Percentiles rank a stretch among this genome's conserved stretches.
Conservation (phyloP, 2,329 filamentous ascomycete genomes). For the Botryosphaeria agaves region DNA sequence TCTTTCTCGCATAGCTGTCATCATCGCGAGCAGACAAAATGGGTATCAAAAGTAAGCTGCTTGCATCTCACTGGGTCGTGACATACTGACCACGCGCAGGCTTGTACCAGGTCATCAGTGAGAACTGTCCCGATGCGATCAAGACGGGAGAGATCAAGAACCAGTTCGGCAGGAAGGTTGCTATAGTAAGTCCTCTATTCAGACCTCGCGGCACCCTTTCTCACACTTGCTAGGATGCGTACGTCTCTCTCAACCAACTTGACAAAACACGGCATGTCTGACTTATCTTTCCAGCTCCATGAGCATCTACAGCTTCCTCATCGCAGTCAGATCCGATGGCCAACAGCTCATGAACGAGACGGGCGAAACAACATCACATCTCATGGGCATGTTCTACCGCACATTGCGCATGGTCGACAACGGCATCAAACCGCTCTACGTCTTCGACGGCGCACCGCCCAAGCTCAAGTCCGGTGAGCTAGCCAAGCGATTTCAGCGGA, state of each 20-base stretch:
- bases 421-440: slow-evolving; percentile 94
- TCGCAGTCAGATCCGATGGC: slow-evolving; percentile 90
- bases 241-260: slow-evolving; percentile 7
- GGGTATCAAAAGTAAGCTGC: slow-evolving; percentile 17
- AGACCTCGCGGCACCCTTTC: slow-evolving; percentile 1
- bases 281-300: slow-evolving; percentile 47
- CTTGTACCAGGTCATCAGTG: slow-evolving; percentile 35
- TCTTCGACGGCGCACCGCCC: slow-evolving; percentile 91
- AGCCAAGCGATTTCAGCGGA: slow-evolving; percentile 88
- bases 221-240: slow-evolving; percentile 27
- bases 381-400: slow-evolving; percentile 99
- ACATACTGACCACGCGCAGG: slow-evolving; percentile 9
- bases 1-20: too few relatives aligned
- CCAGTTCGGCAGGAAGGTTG: slow-evolving; percentile 95
- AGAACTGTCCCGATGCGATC: slow-evolving; percentile 87
- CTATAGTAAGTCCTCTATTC: slow-evolving; percentile 52
- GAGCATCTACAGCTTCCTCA: slow-evolving; percentile 98
- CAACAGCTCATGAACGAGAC: slow-evolving; percentile 91
- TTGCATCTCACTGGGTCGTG: not conserved
- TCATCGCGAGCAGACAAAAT: slow-evolving; percentile 7
- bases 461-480: slow-evolving; percentile 96
- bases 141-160: slow-evolving; percentile 98
- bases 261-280: slow-evolving; percentile 3
- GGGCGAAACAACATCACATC: slow-evolving; percentile 90
- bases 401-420: slow-evolving; percentile 97